Conservation (phyloP, 805 yeast genomes). For the Barnettozyma siamensis region DNA sequence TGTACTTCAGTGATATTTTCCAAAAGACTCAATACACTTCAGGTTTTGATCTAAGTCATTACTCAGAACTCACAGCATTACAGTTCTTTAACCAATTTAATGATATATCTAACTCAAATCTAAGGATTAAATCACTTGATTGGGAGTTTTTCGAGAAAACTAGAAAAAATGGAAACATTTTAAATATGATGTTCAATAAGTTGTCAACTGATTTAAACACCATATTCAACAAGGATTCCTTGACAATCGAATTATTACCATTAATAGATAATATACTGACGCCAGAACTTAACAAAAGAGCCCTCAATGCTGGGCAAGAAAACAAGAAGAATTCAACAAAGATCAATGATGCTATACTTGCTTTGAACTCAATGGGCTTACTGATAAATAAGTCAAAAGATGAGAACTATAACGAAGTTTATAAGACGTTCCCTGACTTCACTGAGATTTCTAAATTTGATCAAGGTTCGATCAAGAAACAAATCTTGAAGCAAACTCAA, state of each 20-base stretch:
- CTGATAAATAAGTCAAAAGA: slow-evolving; percentile 31
- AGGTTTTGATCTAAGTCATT: slow-evolving; percentile 38
- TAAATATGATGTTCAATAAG: slow-evolving; percentile 9
- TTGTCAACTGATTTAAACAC: slow-evolving; percentile 13
- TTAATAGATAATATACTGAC: slow-evolving; percentile 26
- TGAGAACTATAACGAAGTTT: slow-evolving; percentile 25
- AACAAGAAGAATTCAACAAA: slow-evolving; percentile 20
- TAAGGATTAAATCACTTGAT: slow-evolving; percentile 24
- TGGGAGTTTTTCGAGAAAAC: slow-evolving; percentile 24
- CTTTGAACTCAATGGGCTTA: slow-evolving; percentile 36
- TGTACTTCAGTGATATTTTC: slow-evolving; percentile 62
- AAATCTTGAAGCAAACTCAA: slow-evolving; percentile 19
- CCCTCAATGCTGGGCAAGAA: slow-evolving; percentile 15
- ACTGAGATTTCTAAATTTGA: slow-evolving; percentile 20
- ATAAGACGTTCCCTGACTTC: slow-evolving; percentile 22
- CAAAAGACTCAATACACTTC: slow-evolving; percentile 36
- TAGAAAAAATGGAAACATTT: slow-evolving; percentile 12
- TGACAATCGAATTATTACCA: slow-evolving; percentile 31
- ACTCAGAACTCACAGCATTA: slow-evolving; percentile 50
- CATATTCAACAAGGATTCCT: slow-evolving; percentile 8
- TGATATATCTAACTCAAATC: slow-evolving; percentile 42
- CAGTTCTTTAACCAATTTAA: slow-evolving; percentile 61
- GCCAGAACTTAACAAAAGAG: slow-evolving; percentile 21
- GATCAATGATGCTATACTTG: slow-evolving; percentile 32
- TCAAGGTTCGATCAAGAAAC: slow-evolving; percentile 12